Base-by-base conservation (phyloP, 163 green algal genomes). In the Scenedesmus sp. region DNA sequence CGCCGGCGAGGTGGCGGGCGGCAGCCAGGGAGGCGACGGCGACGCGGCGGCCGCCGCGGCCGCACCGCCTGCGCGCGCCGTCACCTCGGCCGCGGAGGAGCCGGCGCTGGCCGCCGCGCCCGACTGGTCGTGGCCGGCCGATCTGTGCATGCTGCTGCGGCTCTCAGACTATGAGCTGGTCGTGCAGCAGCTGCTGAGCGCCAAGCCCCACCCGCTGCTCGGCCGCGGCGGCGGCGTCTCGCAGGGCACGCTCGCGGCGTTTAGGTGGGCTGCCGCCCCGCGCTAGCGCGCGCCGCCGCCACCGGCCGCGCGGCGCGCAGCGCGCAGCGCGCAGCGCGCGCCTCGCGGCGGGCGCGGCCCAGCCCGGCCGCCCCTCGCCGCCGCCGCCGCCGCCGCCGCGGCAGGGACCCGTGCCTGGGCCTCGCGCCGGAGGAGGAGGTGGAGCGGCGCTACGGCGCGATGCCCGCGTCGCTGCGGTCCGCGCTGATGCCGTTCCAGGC, bases 401-500 rank as follows among this genome's bases (percentile, higher is more conserved):
- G 20, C 36, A 76, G 67, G 15, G 10, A 80, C 9, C 60, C 47
- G 4, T 6, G 3, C 2, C 24, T 28, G 5, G 58, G 50, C 31
- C 13, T 45, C 28, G 71, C 69, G 36, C 34, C 31, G 65, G 24
- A 33, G 29, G 28, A n/a, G 11, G 63, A 91, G 54, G 85, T 89
- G 47, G 72, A 78, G 1, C 65, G 29, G 5, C 78, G 75, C 6
- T 83, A 87, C 28, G 48, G 10, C 1, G 31, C 47, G 34, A 88
- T 96, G 75, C 89, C 91, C 1, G 26, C 62, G 6, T 76, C 79
- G 33, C 81, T 97, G 78, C 47, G 57, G 13, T 11, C 11, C 1
- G 89, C 89, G 0, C 87, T 97, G 47, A 85, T 96, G 82, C 88
- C 89, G 48, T 97, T 87, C 58, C 88, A 94, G 81, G 53, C 53